Percentiles rank a stretch among this genome's conserved stretches.
phyloP scores from a whole-genome alignment of 2,329 filamentous ascomycete species.

The Fusarium sp. region DNA sequence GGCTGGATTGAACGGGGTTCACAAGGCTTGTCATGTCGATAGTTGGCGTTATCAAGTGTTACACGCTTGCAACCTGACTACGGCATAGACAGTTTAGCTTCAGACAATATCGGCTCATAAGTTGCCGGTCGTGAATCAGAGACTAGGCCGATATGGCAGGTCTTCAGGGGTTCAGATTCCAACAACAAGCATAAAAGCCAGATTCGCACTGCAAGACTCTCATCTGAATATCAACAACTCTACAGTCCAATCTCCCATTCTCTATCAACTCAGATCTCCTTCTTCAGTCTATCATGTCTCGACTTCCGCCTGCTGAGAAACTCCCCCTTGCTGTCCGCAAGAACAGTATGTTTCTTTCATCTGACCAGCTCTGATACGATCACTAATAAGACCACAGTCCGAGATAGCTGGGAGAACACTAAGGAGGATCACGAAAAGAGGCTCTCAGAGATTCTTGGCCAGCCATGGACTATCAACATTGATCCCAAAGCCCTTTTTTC shows the following conservation, averaged over 20 bases:
- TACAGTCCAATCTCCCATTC: not conserved
- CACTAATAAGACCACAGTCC: constrained; percentile 54
- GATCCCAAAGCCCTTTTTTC: constrained; percentile 61
- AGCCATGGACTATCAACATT: constrained; percentile 63
- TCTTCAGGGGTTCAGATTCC: constrained; percentile 14
- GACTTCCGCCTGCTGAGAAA: constrained; percentile 62
- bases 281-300: constrained; percentile 36
- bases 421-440: constrained; percentile 59
- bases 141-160: constrained; percentile 6
- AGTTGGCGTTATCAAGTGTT: constrained; percentile 12
- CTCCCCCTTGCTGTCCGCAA: constrained; percentile 65
- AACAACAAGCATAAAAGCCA: constrained; percentile 22
- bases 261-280: not conserved
- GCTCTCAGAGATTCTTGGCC: constrained; percentile 60
- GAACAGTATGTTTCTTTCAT: constrained; percentile 55
- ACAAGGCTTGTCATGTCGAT: not conserved
- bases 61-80: not conserved
- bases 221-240: not conserved
- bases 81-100: constrained; percentile 6
- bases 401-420: constrained; percentile 64
- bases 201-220: not conserved
- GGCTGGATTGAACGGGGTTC: not conserved
- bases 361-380: not conserved
- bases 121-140: constrained; percentile 3
- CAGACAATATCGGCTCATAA: not conserved